Base-by-base conservation (phyloP, 1,284 basidiomycete species). In the Trichosporon coremiiforme region DNA sequence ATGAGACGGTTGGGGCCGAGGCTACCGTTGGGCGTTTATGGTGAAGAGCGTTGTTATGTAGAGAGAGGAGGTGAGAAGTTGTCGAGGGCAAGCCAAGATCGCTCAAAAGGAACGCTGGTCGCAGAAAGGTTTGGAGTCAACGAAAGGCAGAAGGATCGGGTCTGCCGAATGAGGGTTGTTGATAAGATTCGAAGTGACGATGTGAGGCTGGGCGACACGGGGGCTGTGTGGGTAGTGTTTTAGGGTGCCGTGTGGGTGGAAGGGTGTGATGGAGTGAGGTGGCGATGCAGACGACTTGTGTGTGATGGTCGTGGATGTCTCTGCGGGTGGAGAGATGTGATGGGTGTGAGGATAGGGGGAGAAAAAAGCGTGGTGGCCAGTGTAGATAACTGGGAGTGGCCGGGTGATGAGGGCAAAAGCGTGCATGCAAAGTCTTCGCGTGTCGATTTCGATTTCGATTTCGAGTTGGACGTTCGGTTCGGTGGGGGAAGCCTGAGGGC, bases 361-460 rank as follows among this genome's bases (percentile, higher is more conserved):
- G n/a, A n/a, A n/a, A n/a, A n/a, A n/a, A 7, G 1, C 7, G 7
- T 15, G 13, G 25, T 57, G 29, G 25, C 15, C 29, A 20, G 57
- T 17, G 22, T 25, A 53, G 55, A 57, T 60, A 60, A 31, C 29
- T 60, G 31, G n/a, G 57, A 45, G 41, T 45, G 15, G 38, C 38
- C 38, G 38, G 38, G 13, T n/a, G 41, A 7, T 41, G 41, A n/a
- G 7, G 4, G 41, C 36, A 38, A 38, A 38, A 38, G 36, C 36
- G 36, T 33, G 36, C 36, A 10, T 33, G 57, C 57, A 60, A 60
- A 60, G 57, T 60, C 57, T 60, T 60, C 57, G 57, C 35, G 29
- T 31, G 29, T 60, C 57, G 57, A 31, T 53, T 60, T 31, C 57
- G n/a, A n/a, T n/a, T n/a, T n/a, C n/a, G 57, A 57, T 31, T 29